phyloP scores from a whole-genome alignment of 2,329 filamentous ascomycete genomes.

The Clarireedia monteithiana region DNA sequence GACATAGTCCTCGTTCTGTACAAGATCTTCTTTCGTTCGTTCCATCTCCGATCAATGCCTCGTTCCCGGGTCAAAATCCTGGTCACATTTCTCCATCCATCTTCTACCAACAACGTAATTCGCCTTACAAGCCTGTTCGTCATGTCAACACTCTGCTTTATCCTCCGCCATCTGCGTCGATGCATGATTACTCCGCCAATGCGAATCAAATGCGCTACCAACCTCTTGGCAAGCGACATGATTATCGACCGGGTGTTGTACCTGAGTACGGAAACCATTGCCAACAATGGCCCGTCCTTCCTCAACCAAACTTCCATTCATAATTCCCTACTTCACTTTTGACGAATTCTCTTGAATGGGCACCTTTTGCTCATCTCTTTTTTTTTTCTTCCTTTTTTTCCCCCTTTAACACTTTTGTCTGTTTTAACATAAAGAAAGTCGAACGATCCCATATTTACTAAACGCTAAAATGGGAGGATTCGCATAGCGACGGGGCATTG shows the following conservation, averaged over 20 bases:
- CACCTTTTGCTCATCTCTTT: neutral
- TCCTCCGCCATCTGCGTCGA: constrained; percentile 71
- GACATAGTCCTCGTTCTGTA: constrained; percentile 26
- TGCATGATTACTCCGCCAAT: constrained; percentile 65
- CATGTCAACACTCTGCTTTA: constrained; percentile 87
- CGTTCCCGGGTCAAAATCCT: constrained; percentile 40
- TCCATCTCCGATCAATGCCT: constrained; percentile 30
- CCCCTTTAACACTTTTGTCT: too few species aligned
- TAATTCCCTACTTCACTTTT: neutral
- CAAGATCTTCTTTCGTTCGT: constrained; percentile 29
- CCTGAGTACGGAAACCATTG: constrained; percentile 43
- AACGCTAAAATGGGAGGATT: too few species aligned
- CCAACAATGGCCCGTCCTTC: constrained; percentile 26
- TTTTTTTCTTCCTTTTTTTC: too few species aligned
- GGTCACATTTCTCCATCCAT: constrained; percentile 65
- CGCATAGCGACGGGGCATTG: too few species aligned
- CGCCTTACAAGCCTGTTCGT: constrained; percentile 86
- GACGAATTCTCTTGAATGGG: neutral
- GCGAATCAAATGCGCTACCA: constrained; percentile 72
- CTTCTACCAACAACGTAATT: constrained; percentile 80
- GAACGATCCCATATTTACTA: too few species aligned
- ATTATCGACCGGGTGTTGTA: constrained; percentile 62
- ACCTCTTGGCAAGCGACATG: constrained; percentile 61
- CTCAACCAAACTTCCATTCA: constrained; percentile 28
- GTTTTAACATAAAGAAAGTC: too few species aligned